Conservation (phyloP, 1,139 yeast species). For the Lodderomyces beijingensis region DNA sequence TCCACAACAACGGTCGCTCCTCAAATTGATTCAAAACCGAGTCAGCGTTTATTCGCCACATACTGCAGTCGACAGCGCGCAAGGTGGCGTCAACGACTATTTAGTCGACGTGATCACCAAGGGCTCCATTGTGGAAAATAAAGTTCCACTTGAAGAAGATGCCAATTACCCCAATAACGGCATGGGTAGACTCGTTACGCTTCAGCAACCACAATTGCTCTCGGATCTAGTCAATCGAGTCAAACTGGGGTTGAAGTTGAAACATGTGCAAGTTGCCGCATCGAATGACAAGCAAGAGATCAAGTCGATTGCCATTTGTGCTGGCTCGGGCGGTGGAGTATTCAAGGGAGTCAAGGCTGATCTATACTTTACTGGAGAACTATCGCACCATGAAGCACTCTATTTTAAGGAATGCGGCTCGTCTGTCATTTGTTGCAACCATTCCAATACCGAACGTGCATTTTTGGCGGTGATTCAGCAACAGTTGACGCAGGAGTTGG, state of each 20-base stretch:
- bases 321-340: constrained; percentile 87
- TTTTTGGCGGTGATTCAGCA: constrained; percentile 52
- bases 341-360: constrained; percentile 67
- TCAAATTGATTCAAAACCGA: constrained; percentile 67
- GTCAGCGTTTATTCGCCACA: constrained; percentile 93
- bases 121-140: constrained; percentile 17
- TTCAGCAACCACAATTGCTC: constrained; percentile 37
- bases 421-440: constrained; percentile 75
- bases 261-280: constrained; percentile 61
- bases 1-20: constrained; percentile 76
- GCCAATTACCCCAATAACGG: constrained; percentile 51
- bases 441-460: constrained; percentile 90
- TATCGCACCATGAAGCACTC: constrained; percentile 89
- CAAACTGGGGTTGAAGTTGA: constrained; percentile 51
- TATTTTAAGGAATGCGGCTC: constrained; percentile 68
- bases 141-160: constrained; percentile 28
- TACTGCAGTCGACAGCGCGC: constrained; percentile 91
- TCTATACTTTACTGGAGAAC: constrained; percentile 82
- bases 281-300: constrained; percentile 24
- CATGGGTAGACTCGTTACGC: constrained; percentile 70
- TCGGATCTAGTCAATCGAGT: constrained; percentile 45
- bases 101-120: constrained; percentile 57
- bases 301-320: constrained; percentile 76
- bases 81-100: constrained; percentile 93
- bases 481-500: constrained; percentile 45